Evolutionary conservation across 768 basidiomycete genomes (phyloP), one percentile per base, ranked within the genome.

Genomic region (Sarcodon sp.): DNA sequence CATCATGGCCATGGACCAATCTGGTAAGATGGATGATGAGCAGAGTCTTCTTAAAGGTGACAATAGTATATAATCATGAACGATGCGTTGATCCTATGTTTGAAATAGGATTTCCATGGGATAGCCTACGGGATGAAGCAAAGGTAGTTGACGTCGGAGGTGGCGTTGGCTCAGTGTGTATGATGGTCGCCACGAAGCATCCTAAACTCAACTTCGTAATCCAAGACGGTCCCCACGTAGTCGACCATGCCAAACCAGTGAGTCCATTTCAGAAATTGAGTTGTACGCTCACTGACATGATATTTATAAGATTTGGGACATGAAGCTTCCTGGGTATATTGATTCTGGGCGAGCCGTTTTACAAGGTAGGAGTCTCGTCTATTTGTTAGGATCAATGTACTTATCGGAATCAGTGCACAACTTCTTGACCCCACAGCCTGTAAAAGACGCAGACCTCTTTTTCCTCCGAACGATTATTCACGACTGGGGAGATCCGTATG

Each of bases 121-220:
- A 51, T 15, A 45, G 6, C 1, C 46, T 61, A 7, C 47, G 49
- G 7, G 18, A 51, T 33, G 55, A 46, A 21, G 44, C 53, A 2
- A 32, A 51, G 1, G 51, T 59, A 2, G 52, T 59, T 7, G 57
- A 59, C 38, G 55, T 59, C 13, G 57, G 57, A 11, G 57, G 57
- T 7, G 51, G 54, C 12, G 38, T 55, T 16, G 57, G 57, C 31
- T 33, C 44, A 6, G 32, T 50, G 33, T 37, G 37, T 6, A 31
- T 56, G 41, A 46, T 49, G 1, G 15, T 59, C n/a, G 48, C 50
- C 13, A 49, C 53, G 38, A 45, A 43, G 13, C 48, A 36, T 36
- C 41, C 45, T 7, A 48, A 55, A 21, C 46, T 55, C 6, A 41
- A 43, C 6, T 50, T 57, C 38, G 43, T 56, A n/a, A 47, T 54